phyloP scores from a whole-genome alignment of 495 filamentous ascomycete species.

The Pyrenula massariospora region DNA sequence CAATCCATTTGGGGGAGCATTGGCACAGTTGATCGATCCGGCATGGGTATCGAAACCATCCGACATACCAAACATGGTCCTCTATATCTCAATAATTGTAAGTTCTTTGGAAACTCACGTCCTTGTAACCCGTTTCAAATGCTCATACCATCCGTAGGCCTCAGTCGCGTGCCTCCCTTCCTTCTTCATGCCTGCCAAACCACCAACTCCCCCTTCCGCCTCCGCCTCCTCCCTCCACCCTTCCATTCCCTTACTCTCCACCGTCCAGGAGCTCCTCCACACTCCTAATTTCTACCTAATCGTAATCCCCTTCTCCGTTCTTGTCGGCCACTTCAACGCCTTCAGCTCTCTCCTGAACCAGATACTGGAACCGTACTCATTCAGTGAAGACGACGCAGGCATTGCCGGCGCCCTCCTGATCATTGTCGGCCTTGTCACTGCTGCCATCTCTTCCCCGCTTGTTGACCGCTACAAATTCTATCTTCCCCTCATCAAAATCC shows the following conservation, averaged over 20 bases:
- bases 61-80: slow-evolving; percentile 69
- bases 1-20: slow-evolving; percentile 77
- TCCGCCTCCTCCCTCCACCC: slow-evolving; percentile 41
- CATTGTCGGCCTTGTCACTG: slow-evolving; percentile 65
- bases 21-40: slow-evolving; percentile 78
- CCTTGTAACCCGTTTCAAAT: background rate
- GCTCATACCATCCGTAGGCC: slow-evolving; percentile 32
- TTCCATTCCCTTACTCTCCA: slow-evolving; percentile 33
- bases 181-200: slow-evolving; percentile 70
- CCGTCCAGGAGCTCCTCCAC: slow-evolving; percentile 29
- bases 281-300: slow-evolving; percentile 66
- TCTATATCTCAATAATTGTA: slow-evolving; percentile 80
- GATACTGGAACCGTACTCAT: slow-evolving; percentile 73
- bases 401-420: slow-evolving; percentile 88
- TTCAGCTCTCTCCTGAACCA: slow-evolving; percentile 83
- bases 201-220: slow-evolving; percentile 61
- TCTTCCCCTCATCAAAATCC: slow-evolving; percentile 58
- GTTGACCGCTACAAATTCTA: slow-evolving; percentile 77
- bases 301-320: slow-evolving; percentile 64
- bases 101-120: slow-evolving; percentile 11
- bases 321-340: slow-evolving; percentile 89
- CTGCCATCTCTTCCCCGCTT: slow-evolving; percentile 68
- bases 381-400: slow-evolving; percentile 69
- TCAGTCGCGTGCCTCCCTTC: slow-evolving; percentile 62
- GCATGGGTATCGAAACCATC: slow-evolving; percentile 49